These are phyloP conservation scores for Epithemia pelagica DNA, from an alignment of 108 stramenopile genomes.

Conservation along the genomic window DNA sequence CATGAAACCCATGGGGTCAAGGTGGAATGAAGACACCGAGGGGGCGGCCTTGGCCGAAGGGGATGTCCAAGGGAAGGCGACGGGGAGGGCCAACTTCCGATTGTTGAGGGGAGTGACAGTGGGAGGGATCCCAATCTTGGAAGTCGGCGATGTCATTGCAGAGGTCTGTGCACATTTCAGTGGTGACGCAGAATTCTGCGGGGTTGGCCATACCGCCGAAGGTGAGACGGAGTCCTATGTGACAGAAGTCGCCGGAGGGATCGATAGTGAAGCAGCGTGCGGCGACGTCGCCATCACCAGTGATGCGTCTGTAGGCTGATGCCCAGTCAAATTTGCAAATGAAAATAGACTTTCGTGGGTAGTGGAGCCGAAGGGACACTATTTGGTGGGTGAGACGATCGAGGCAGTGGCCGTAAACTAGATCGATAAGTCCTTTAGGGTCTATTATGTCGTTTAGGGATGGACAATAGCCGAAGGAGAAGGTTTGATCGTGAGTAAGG, in stretches of 20 bases:
- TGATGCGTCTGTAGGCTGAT: not conserved
- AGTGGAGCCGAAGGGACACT: not conserved
- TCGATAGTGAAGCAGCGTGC: not conserved
- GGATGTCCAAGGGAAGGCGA: not conserved
- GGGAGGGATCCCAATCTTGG: not conserved
- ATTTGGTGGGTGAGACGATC: not conserved
- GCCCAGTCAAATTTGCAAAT: conserved; percentile 2
- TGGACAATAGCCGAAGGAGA: not conserved
- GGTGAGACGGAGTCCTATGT: conserved; percentile 3
- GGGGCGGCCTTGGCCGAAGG: not conserved
- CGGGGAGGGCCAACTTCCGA: not conserved
- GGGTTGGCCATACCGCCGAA: conserved; percentile 3
- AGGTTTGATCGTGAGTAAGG: not conserved
- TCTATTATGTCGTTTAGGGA: not conserved
- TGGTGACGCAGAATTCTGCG: not conserved
- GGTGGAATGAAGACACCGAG: not conserved
- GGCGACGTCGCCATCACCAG: not conserved
- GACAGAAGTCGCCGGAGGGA: not conserved
- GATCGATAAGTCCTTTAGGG: not conserved
- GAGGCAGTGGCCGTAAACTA: not conserved
- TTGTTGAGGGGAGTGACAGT: not conserved
- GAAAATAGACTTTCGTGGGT: not conserved
- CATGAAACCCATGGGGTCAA: not conserved
- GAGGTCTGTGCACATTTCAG: conserved; percentile 3
- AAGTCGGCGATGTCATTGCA: not conserved